Percentiles rank a stretch among this genome's conserved stretches.
phyloP scores from a whole-genome alignment of 306 rosid genomes.

The Rosa multiflora region DNA sequence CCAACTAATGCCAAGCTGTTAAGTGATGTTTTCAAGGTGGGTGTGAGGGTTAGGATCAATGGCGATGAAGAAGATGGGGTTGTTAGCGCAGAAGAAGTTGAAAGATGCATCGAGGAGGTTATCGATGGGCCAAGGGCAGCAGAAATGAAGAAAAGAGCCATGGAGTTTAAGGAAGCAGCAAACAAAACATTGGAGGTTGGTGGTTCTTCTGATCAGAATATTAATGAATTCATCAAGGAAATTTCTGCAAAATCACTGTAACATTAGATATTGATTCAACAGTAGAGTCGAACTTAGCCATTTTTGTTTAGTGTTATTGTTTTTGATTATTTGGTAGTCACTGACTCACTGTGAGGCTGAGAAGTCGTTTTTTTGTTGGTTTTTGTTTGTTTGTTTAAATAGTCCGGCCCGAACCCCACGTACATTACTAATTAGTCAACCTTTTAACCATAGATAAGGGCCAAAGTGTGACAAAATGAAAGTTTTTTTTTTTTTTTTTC shows the following conservation, averaged over 20 bases:
- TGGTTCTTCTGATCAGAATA: slow-evolving; percentile 45
- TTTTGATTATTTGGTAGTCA: not conserved
- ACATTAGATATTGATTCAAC: not conserved
- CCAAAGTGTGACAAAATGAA: too few species aligned
- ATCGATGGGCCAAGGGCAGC: slow-evolving; percentile 36
- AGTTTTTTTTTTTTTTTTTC: too few species aligned
- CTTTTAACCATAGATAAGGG: too few species aligned
- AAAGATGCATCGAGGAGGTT: slow-evolving; percentile 45
- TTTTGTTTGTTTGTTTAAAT: not conserved
- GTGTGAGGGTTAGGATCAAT: slow-evolving; percentile 30
- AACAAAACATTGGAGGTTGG: slow-evolving; percentile 36
- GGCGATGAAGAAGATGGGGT: slow-evolving; percentile 30
- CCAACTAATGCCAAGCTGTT: slow-evolving; percentile 53
- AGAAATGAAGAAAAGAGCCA: slow-evolving; percentile 38
- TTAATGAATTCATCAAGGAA: slow-evolving; percentile 36
- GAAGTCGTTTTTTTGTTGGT: not conserved
- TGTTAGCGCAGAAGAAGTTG: slow-evolving; percentile 39
- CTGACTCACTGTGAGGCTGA: not conserved
- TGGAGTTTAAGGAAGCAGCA: slow-evolving; percentile 36
- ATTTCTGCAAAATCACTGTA: slow-evolving; percentile 2
- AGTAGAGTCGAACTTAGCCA: not conserved
- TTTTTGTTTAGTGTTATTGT: not conserved
- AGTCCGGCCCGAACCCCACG: not conserved
- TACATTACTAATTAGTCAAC: too few species aligned
- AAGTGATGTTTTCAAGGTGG: slow-evolving; percentile 37